Conservation (phyloP, 805 yeast genomes). For the Candida palmyrensis region DNA sequence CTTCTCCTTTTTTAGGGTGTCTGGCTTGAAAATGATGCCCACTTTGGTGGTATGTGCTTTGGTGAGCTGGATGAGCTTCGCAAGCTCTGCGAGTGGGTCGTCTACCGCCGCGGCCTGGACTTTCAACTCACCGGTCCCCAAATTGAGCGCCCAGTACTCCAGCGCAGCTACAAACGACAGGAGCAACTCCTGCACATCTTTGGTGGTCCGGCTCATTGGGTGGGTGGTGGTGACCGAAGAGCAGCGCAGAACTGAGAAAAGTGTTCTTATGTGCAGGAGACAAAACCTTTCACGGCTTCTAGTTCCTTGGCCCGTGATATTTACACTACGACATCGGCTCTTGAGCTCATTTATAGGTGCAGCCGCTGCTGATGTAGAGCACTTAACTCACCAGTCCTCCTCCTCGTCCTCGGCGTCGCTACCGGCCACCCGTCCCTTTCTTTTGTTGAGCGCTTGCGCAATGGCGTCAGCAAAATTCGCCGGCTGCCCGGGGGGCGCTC, state of each 20-base stretch:
- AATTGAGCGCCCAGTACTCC: conserved; percentile 19
- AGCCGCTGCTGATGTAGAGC: too few relatives aligned
- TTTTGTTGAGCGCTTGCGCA: conserved; percentile 75
- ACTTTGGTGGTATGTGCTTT: conserved; percentile 77
- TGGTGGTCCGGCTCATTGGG: conserved; percentile 10
- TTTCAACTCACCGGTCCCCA: conserved; percentile 9
- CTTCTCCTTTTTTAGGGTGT: conserved; percentile 31
- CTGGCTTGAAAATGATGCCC: conserved; percentile 65
- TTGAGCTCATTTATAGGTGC: too few relatives aligned
- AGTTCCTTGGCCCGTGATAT: too few relatives aligned
- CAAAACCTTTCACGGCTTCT: too few relatives aligned
- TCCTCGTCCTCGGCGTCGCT: conserved; percentile 88
- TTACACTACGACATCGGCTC: too few relatives aligned
- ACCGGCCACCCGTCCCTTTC: conserved; percentile 76
- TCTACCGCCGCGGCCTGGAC: conserved; percentile 28
- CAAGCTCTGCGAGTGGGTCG: conserved; percentile 51
- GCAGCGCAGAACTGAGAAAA: not conserved
- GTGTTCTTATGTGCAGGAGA: not conserved
- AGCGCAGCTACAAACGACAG: conserved; percentile 27
- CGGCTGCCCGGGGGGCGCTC: conserved; percentile 47
- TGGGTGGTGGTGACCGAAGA: not conserved
- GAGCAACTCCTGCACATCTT: conserved; percentile 19
- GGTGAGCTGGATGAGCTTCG: conserved; percentile 53
- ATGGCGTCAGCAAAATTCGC: conserved; percentile 79
- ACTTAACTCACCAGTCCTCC: conserved; percentile 40